phyloP scores from a whole-genome alignment of 805 yeast species.

The Candida insectorum region DNA sequence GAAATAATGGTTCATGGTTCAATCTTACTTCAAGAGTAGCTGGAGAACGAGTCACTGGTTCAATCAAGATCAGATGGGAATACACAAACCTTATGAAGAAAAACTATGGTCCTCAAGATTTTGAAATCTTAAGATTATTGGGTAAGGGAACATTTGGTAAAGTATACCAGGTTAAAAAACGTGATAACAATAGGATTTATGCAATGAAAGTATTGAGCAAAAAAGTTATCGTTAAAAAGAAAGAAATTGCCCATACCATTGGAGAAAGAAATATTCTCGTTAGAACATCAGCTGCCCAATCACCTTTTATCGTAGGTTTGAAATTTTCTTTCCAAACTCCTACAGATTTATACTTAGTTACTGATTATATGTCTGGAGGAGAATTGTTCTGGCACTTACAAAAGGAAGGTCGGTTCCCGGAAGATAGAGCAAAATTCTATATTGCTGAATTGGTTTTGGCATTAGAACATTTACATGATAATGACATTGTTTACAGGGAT shows the following conservation, averaged over 20 bases:
- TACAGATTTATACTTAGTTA: constrained; percentile 84
- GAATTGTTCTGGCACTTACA: constrained; percentile 96
- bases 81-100: constrained; percentile 63
- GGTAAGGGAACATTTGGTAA: constrained; percentile 99
- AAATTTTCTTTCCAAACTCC: constrained; percentile 97
- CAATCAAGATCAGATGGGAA: constrained; percentile 70
- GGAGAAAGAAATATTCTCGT: constrained; percentile 96
- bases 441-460: constrained; percentile 95
- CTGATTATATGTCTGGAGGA: constrained; percentile 98
- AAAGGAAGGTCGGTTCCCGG: constrained; percentile 90
- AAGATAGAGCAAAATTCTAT: constrained; percentile 92
- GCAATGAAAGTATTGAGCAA: constrained; percentile 97
- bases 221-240: constrained; percentile 92
- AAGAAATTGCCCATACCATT: constrained; percentile 96
- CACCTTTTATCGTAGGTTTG: constrained; percentile 93
- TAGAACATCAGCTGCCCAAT: constrained; percentile 81
- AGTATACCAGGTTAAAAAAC: constrained; percentile 92
- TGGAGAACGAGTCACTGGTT: constrained; percentile 77
- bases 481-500: constrained; percentile 94
- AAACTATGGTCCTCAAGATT: constrained; percentile 90
- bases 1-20: constrained; percentile 62
- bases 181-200: constrained; percentile 84
- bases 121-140: constrained; percentile 82
- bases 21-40: constrained; percentile 66
- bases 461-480: constrained; percentile 89